Evolutionary conservation across 495 filamentous ascomycete genomes (phyloP).

Genomic region (Penicillium maclennaniae): DNA sequence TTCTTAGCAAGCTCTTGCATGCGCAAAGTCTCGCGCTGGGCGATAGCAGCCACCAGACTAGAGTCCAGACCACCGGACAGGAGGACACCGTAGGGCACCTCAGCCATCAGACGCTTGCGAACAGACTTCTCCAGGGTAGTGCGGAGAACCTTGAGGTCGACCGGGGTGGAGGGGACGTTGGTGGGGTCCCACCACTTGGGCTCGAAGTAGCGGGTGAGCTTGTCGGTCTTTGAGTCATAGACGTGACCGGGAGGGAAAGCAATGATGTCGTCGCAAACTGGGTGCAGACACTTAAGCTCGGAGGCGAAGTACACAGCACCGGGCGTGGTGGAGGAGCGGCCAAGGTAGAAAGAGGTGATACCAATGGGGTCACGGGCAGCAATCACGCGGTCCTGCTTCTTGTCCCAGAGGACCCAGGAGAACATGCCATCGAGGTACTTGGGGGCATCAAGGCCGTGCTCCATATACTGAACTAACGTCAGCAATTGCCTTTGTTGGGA

Average conservation of each 20-base stretch:
- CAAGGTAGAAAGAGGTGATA: conserved; percentile 95
- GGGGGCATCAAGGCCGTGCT: conserved; percentile 88
- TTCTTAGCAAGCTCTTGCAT: conserved; percentile 57
- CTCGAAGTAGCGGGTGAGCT: conserved; percentile 80
- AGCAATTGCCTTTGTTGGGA: conserved; percentile 1
- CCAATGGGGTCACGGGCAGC: conserved; percentile 96
- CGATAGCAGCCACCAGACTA: conserved; percentile 90
- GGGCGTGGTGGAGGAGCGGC: conserved; percentile 77
- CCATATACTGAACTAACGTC: conserved; percentile 62
- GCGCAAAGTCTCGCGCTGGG: conserved; percentile 82
- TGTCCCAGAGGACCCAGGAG: conserved; percentile 97
- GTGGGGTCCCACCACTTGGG: conserved; percentile 88
- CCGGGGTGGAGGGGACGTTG: conserved; percentile 69
- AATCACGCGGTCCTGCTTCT: conserved; percentile 81
- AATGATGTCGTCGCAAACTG: conserved; percentile 92
- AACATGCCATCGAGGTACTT: conserved; percentile 99
- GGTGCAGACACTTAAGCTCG: conserved; percentile 88
- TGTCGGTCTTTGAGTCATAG: conserved; percentile 85
- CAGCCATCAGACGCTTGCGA: conserved; percentile 95
- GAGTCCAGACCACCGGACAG: conserved; percentile 96
- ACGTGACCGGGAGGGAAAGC: conserved; percentile 92
- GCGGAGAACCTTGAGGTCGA: conserved; percentile 78
- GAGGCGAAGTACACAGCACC: conserved; percentile 91
- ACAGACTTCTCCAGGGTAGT: conserved; percentile 84
- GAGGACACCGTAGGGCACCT: conserved; percentile 95